phyloP scores from a whole-genome alignment of 257 asterid species.

The Solanum infundibuliforme region DNA sequence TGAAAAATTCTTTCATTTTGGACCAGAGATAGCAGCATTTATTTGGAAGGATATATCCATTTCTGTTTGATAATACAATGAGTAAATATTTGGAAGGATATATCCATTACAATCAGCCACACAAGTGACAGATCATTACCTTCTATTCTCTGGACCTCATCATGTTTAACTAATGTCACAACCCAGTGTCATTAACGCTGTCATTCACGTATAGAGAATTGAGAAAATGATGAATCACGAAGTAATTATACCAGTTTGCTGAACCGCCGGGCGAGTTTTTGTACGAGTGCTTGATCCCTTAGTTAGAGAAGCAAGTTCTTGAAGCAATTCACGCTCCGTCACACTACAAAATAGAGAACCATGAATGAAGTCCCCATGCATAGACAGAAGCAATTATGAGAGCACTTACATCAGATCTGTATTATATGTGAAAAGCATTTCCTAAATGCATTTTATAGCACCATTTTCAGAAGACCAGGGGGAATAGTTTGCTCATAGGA shows the following conservation, averaged over 20 bases:
- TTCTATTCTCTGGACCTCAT: not conserved
- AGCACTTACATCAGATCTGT: not conserved
- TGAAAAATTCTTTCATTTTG: not conserved
- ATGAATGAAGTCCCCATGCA: not conserved
- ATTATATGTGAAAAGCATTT: not conserved
- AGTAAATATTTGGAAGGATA: not conserved
- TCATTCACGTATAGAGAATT: not conserved
- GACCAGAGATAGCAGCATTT: not conserved
- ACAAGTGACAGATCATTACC: not conserved
- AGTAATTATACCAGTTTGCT: slow-evolving; percentile 47
- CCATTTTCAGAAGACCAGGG: not conserved
- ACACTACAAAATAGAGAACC: slow-evolving; percentile 29
- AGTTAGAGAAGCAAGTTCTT: slow-evolving; percentile 71
- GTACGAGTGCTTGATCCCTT: slow-evolving; percentile 43
- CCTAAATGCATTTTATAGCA: not conserved
- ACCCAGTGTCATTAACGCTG: not conserved
- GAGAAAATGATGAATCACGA: not conserved
- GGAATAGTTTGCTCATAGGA: not conserved
- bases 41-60: not conserved
- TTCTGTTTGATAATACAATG: too few species aligned
- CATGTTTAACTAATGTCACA: not conserved
- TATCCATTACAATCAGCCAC: not conserved
- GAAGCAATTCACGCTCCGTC: slow-evolving; percentile 77
- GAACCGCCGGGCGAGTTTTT: slow-evolving; percentile 53
- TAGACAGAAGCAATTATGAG: not conserved